Percentiles rank a stretch among this genome's conserved stretches.
phyloP scores from a whole-genome alignment of 176 grass and related monocot species.

The Aegilops longissima region DNA sequence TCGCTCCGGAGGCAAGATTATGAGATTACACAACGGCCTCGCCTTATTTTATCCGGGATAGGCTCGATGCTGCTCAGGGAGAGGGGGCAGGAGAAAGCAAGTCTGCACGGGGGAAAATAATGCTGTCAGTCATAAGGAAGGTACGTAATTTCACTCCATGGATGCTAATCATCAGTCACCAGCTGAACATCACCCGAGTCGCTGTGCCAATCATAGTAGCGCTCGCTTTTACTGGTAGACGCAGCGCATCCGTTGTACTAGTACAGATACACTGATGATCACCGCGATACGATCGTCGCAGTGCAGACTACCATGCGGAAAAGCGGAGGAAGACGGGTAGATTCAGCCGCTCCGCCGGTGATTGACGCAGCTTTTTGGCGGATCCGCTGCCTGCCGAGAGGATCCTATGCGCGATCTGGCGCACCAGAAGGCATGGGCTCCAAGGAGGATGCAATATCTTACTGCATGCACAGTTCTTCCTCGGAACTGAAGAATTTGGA shows the following conservation, averaged over 20 bases:
- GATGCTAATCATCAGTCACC: constrained; percentile 5
- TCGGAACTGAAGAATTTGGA: constrained; percentile 12
- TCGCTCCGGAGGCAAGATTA: constrained; percentile 21
- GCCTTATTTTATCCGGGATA: constrained; percentile 19
- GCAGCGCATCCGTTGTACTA: not conserved
- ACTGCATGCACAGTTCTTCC: constrained; percentile 15
- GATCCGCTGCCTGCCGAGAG: constrained; percentile 27
- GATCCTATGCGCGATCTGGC: constrained; percentile 31
- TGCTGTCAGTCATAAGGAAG: not conserved
- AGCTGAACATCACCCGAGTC: not conserved
- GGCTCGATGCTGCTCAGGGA: not conserved
- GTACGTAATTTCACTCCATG: not conserved
- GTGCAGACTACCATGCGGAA: constrained; percentile 1
- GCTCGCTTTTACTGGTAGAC: not conserved
- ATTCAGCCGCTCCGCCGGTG: constrained; percentile 5
- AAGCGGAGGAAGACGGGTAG: not conserved
- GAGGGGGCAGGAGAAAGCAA: constrained; percentile 9
- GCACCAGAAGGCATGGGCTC: not conserved
- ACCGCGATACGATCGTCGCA: not conserved
- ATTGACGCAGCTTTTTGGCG: constrained; percentile 32
- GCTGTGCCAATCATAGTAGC: not conserved
- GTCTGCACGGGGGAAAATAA: not conserved
- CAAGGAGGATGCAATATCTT: not conserved
- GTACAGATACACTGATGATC: constrained; percentile 3
- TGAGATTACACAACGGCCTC: not conserved